These are phyloP conservation scores for Fusarium newnesense DNA, from an alignment of 2,329 filamentous ascomycete genomes.

Conservation along the genomic window DNA sequence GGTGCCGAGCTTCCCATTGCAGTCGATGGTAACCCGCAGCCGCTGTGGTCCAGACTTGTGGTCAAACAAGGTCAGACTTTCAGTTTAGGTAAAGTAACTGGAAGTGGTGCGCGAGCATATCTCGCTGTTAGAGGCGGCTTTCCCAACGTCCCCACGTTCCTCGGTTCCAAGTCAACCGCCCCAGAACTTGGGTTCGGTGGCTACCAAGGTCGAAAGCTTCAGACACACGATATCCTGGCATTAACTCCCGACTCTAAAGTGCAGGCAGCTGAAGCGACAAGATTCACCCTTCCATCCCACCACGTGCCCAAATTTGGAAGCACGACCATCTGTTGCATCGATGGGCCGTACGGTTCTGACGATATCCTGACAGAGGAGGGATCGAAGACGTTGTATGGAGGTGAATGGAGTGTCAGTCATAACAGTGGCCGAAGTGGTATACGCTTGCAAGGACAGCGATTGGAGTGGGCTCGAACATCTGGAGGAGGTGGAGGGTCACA, in stretches of 20 bases:
- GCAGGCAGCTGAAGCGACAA: too few relatives aligned
- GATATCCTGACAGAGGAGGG: background rate
- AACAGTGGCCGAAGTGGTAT: conserved; percentile 60
- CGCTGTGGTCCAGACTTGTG: background rate
- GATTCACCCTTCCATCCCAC: background rate
- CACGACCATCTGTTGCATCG: background rate
- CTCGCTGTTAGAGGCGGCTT: conserved; percentile 24
- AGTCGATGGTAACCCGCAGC: background rate
- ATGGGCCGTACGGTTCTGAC: background rate
- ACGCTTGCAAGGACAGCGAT: conserved; percentile 66
- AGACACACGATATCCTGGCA: conserved; percentile 47
- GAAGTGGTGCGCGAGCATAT: background rate
- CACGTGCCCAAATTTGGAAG: background rate
- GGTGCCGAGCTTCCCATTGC: background rate
- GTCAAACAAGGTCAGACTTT: background rate
- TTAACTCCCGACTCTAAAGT: background rate
- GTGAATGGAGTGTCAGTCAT: background rate
- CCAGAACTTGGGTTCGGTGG: conserved; percentile 68
- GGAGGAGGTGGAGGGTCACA: conserved; percentile 73
- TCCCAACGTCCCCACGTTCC: conserved; percentile 62
- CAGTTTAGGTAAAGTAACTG: background rate
- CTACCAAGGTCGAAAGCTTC: conserved; percentile 66
- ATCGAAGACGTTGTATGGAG: background rate
- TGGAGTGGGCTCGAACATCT: conserved; percentile 66
- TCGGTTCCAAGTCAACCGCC: conserved; percentile 68